These are phyloP conservation scores for Silene vulgaris DNA, from an alignment of 179 eudicot species.

Conservation along the genomic window DNA sequence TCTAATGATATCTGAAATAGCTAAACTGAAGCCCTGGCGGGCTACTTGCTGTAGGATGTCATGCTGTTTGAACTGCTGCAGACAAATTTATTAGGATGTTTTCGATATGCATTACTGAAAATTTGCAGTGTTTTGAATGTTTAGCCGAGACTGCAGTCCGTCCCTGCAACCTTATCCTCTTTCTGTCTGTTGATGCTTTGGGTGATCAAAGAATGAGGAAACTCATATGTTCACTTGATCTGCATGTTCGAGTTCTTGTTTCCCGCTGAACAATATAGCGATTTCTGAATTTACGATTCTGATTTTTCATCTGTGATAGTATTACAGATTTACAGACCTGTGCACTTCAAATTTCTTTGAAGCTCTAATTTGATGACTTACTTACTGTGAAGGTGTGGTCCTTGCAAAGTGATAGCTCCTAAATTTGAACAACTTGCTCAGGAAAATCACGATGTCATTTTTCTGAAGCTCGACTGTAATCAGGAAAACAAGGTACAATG, in stretches of 20 bases:
- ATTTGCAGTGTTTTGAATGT: too few relatives aligned
- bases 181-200: too few relatives aligned
- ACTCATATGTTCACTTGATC: neutral
- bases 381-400: slow-evolving; percentile 70
- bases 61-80: too few relatives aligned
- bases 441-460: slow-evolving; percentile 61
- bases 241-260: neutral
- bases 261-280: neutral
- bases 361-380: neutral
- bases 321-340: too few relatives aligned
- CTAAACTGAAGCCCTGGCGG: too few relatives aligned
- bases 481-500: slow-evolving; percentile 76
- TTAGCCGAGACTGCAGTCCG: too few relatives aligned
- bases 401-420: slow-evolving; percentile 92
- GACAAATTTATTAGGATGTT: too few relatives aligned
- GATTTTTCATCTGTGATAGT: neutral
- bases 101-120: too few relatives aligned
- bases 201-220: neutral
- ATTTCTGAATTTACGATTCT: neutral
- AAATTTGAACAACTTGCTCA: slow-evolving; percentile 60
- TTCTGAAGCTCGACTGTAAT: slow-evolving; percentile 86
- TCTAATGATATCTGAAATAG: too few relatives aligned
- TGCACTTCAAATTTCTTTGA: neutral
- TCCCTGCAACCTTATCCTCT: too few relatives aligned
- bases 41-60: too few relatives aligned